These are phyloP conservation scores for Trypanosoma scelopori DNA, from an alignment of 208 protist species.

Conservation along the genomic window DNA sequence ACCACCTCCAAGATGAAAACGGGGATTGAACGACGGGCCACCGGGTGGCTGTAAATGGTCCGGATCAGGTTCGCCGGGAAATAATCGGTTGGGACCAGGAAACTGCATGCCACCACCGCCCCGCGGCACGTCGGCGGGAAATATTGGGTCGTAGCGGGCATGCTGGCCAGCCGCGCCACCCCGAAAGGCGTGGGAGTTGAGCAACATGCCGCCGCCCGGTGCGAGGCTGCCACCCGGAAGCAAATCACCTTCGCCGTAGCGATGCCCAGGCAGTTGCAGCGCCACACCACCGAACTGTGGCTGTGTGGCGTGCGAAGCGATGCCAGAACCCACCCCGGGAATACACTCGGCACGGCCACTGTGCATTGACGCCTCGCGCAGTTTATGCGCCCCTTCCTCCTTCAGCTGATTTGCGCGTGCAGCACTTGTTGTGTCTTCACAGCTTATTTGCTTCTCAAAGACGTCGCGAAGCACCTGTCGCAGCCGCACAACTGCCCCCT, in stretches of 20 bases:
- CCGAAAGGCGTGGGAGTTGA: slow-evolving; percentile 48
- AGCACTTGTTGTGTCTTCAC: not conserved
- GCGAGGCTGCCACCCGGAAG: slow-evolving; percentile 46
- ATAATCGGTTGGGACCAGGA: slow-evolving; percentile 20
- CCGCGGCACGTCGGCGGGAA: slow-evolving; percentile 51
- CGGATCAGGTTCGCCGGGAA: slow-evolving; percentile 79
- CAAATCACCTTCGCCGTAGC: slow-evolving; percentile 79
- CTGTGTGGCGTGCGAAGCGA: slow-evolving; percentile 1
- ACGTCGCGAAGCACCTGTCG: slow-evolving; percentile 5
- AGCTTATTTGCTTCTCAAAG: not conserved
- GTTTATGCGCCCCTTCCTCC: not conserved
- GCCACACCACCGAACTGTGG: slow-evolving; percentile 41
- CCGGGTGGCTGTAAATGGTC: slow-evolving; percentile 68
- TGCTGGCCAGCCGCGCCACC: slow-evolving; percentile 22
- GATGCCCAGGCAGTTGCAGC: slow-evolving; percentile 45
- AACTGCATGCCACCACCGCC: slow-evolving; percentile 6
- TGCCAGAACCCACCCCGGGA: not conserved
- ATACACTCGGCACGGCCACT: not conserved
- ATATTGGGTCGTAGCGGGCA: slow-evolving; percentile 81
- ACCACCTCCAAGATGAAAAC: slow-evolving; percentile 19
- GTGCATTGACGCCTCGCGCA: not conserved
- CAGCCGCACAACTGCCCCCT: slow-evolving; percentile 1
- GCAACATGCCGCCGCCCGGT: slow-evolving; percentile 47
- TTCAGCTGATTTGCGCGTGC: not conserved
- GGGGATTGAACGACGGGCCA: slow-evolving; percentile 54